Percentiles rank a stretch among this genome's conserved stretches.
These are phyloP conservation scores for Chloranthus sessilifolius DNA, from an alignment of 164 flowering plant genomes.

Conservation along the genomic window DNA sequence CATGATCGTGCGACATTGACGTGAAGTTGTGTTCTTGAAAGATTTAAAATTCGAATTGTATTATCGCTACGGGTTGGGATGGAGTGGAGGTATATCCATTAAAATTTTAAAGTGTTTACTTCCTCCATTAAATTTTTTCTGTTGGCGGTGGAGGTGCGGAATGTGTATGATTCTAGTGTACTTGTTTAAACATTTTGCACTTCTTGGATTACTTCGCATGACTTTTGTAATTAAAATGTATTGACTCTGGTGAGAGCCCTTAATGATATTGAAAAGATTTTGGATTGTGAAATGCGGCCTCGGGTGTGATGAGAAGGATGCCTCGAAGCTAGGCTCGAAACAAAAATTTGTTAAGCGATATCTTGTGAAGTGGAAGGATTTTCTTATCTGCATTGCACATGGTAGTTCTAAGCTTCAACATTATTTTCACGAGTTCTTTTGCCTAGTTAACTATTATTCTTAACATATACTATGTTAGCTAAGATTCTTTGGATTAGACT, in stretches of 20 bases:
- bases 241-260: constrained; percentile 77
- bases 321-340: constrained; percentile 71
- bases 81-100: no score
- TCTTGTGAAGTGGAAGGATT: constrained; percentile 96
- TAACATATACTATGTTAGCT: no score
- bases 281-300: constrained; percentile 94
- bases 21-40: no score
- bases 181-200: neutral
- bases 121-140: constrained; percentile 59
- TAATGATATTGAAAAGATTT: constrained; percentile 88
- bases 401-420: no score
- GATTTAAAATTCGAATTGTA: no score
- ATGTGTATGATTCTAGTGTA: constrained; percentile 65
- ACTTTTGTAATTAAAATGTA: constrained; percentile 7
- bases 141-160: constrained; percentile 91
- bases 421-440: no score
- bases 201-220: neutral
- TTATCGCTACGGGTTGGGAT: no score
- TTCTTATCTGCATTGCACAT: constrained; percentile 93
- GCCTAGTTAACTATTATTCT: no score
- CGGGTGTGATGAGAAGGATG: constrained; percentile 66
- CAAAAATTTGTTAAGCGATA: constrained; percentile 93
- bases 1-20: no score
- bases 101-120: constrained; percentile 85
- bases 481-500: no score